A percentile compares a stretch with the other conserved stretches of the same genome.
phyloP scores from a whole-genome alignment of 768 basidiomycete species.

The Auricularia heimuer region DNA sequence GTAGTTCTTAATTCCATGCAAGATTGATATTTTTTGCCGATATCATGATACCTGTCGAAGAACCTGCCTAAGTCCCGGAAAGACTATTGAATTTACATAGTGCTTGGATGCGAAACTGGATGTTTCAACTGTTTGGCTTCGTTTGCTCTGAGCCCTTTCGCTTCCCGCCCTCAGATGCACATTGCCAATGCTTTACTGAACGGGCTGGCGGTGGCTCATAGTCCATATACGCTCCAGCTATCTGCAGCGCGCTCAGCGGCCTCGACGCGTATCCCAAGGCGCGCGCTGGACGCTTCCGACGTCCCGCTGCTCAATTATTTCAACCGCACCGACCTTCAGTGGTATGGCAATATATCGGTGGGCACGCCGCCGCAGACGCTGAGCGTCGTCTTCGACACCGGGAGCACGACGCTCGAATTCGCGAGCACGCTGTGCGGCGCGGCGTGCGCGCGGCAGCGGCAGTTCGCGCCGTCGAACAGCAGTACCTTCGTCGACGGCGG shows the following conservation, averaged over 20 bases:
- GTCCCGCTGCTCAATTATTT: conserved; percentile 45
- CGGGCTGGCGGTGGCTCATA: not conserved
- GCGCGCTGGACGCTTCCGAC: conserved; percentile 21
- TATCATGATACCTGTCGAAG: too few species aligned
- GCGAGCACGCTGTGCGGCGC: conserved; percentile 40
- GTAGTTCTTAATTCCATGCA: too few species aligned
- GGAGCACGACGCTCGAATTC: conserved; percentile 38
- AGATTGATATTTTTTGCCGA: too few species aligned
- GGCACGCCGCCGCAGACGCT: conserved; percentile 44
- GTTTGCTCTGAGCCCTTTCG: too few species aligned
- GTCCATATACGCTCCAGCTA: not conserved
- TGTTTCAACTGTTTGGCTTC: too few species aligned
- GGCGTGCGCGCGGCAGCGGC: conserved; percentile 33
- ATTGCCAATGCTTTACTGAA: not conserved
- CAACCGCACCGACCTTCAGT: conserved; percentile 48
- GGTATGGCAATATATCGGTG: conserved; percentile 41
- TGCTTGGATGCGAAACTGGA: too few species aligned
- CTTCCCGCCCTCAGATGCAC: not conserved
- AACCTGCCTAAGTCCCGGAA: too few species aligned
- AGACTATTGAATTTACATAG: too few species aligned
- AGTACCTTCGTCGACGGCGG: conserved; percentile 41
- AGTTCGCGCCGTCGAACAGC: conserved; percentile 40
- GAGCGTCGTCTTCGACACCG: conserved; percentile 44
- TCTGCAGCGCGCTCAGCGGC: not conserved
- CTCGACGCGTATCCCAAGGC: not conserved